These are phyloP conservation scores for Pichia sp. DNA, from an alignment of 1,139 yeast species.

Conservation along the genomic window DNA sequence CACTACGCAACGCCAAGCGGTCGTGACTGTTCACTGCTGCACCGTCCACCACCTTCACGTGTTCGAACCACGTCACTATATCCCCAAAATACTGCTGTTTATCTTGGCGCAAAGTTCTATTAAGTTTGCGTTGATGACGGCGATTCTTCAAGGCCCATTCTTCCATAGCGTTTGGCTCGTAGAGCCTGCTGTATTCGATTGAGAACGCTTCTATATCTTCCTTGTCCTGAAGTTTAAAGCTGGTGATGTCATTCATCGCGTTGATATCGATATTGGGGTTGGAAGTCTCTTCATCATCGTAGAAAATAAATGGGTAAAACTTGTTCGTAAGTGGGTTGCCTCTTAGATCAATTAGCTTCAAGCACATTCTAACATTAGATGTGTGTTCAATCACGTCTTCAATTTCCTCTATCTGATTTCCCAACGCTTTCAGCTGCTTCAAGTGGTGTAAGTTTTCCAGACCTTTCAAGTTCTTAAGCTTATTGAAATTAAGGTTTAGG, in stretches of 20 bases:
- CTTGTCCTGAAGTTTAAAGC: constrained; percentile 20
- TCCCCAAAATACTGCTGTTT: too few relatives aligned
- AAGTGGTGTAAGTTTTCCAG: constrained; percentile 29
- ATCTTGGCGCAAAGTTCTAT: too few relatives aligned
- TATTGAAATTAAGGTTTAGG: constrained; percentile 46
- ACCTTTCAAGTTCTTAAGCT: constrained; percentile 24
- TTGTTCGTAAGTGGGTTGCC: constrained; percentile 43
- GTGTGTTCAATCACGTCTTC: constrained; percentile 31
- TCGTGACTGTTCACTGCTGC: too few relatives aligned
- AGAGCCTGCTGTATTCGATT: constrained; percentile 22
- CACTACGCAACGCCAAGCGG: too few relatives aligned
- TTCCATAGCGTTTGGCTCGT: constrained; percentile 15
- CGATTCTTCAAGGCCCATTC: constrained; percentile 21
- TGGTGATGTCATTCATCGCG: neutral
- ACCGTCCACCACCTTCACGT: too few relatives aligned
- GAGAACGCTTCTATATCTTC: constrained; percentile 28
- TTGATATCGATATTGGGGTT: neutral
- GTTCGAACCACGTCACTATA: too few relatives aligned
- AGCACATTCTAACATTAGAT: constrained; percentile 25
- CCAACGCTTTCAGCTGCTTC: constrained; percentile 37
- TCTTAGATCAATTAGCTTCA: constrained; percentile 41
- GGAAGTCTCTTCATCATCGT: constrained; percentile 20
- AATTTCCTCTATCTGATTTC: constrained; percentile 36
- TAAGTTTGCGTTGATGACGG: too few relatives aligned
- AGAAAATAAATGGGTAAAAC: constrained; percentile 48